These are phyloP conservation scores for Alectoria sarmentosa DNA, from an alignment of 495 filamentous ascomycete species.

Conservation along the genomic window DNA sequence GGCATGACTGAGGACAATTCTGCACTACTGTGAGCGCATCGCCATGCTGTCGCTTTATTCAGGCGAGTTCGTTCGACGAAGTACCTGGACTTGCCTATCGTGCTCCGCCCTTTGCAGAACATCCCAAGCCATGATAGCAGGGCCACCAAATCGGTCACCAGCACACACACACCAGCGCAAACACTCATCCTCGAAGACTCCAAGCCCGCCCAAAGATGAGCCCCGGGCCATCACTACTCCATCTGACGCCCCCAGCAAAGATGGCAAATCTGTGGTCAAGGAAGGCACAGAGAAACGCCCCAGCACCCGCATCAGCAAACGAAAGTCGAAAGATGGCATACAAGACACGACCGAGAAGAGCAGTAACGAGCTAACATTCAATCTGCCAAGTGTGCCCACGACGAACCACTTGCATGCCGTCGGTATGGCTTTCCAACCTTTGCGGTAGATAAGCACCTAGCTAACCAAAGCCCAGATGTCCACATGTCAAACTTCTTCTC, in stretches of 20 bases:
- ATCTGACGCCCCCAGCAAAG: slow-evolving; percentile 18
- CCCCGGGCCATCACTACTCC: slow-evolving; percentile 17
- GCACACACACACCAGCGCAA: slow-evolving; percentile 44
- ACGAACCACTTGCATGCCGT: slow-evolving; percentile 70
- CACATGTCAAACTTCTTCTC: slow-evolving; percentile 91
- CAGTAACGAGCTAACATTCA: slow-evolving; percentile 29
- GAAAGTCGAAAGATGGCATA: slow-evolving; percentile 20
- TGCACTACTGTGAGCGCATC: neutral
- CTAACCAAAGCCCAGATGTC: slow-evolving; percentile 52
- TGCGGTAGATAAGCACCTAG: slow-evolving; percentile 21
- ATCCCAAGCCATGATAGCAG: slow-evolving; percentile 30
- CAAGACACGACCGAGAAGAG: slow-evolving; percentile 7
- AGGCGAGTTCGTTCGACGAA: slow-evolving; percentile 41
- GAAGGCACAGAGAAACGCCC: slow-evolving; percentile 10
- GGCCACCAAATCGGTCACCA: slow-evolving; percentile 31
- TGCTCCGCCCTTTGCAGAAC: slow-evolving; percentile 29
- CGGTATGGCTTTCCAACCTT: slow-evolving; percentile 43
- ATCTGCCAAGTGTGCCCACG: slow-evolving; percentile 75
- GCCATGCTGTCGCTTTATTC: slow-evolving; percentile 45
- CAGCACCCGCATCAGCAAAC: slow-evolving; percentile 15
- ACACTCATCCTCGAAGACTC: slow-evolving; percentile 45
- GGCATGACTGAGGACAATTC: neutral
- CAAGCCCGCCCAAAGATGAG: slow-evolving; percentile 35
- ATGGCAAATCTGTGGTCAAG: slow-evolving; percentile 5
- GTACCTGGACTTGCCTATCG: slow-evolving; percentile 36